Evolutionary conservation across 192 early-diverging fungal species (phyloP).

Genomic region (Podila verticillata): DNA sequence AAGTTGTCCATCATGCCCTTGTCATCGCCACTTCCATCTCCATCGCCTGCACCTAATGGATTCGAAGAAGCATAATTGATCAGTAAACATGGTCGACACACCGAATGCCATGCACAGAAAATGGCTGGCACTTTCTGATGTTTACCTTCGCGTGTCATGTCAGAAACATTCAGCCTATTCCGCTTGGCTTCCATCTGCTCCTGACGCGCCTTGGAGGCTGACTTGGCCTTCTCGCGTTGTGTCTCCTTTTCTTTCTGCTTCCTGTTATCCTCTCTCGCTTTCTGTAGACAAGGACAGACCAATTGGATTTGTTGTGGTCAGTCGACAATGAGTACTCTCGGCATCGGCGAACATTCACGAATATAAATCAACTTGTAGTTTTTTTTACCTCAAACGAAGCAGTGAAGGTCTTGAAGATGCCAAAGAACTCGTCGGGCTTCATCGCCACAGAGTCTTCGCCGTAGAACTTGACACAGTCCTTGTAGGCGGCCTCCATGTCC

Average conservation of each 20-base stretch:
- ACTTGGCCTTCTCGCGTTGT: slow-evolving; percentile 40
- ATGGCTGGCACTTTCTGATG: too few species aligned
- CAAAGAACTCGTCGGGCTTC: slow-evolving; percentile 89
- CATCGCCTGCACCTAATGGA: slow-evolving; percentile 21
- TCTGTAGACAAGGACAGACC: slow-evolving; percentile 31
- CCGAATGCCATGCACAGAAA: slow-evolving; percentile 5
- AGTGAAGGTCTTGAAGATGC: slow-evolving; percentile 84
- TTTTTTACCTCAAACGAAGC: slow-evolving; percentile 71
- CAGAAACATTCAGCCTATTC: slow-evolving; percentile 26
- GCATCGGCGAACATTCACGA: not conserved
- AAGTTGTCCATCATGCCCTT: slow-evolving; percentile 84
- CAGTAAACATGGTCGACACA: not conserved
- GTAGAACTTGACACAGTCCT: slow-evolving; percentile 72
- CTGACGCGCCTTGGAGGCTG: slow-evolving; percentile 38
- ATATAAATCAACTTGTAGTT: not conserved
- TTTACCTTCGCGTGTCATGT: slow-evolving; percentile 25
- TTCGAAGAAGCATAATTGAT: slow-evolving; percentile 3
- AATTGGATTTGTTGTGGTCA: not conserved
- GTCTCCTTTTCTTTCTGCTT: slow-evolving; percentile 57
- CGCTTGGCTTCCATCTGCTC: slow-evolving; percentile 45
- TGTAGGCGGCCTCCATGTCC: slow-evolving; percentile 77
- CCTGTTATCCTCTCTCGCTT: slow-evolving; percentile 62
- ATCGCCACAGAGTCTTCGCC: slow-evolving; percentile 77
- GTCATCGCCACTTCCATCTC: slow-evolving; percentile 59
- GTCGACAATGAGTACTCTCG: too few species aligned